Percentiles rank a stretch among this genome's conserved stretches.
Evolutionary conservation across 352 stramenopile genomes (phyloP).

Genomic region (Globisporangium echinulatum): DNA sequence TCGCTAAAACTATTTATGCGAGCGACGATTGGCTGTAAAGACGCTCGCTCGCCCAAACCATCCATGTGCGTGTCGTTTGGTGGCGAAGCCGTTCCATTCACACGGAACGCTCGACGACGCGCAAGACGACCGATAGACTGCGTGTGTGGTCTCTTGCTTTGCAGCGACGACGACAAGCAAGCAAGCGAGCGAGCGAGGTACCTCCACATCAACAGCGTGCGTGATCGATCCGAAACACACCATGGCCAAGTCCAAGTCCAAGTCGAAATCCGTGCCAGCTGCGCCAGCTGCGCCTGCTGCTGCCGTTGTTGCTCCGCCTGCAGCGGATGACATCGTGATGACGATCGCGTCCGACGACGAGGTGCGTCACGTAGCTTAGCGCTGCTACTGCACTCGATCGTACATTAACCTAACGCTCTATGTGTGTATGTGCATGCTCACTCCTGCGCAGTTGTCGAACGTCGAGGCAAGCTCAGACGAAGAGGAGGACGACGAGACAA

Average conservation of each 20-base stretch:
- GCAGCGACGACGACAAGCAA: not conserved
- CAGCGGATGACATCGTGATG: slow-evolving; percentile 77
- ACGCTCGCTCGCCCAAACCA: slow-evolving; percentile 11
- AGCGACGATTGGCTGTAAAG: slow-evolving; percentile 2
- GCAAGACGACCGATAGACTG: not conserved
- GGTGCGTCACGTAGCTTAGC: slow-evolving; percentile 12
- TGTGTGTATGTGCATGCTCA: not conserved
- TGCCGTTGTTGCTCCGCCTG: slow-evolving; percentile 9
- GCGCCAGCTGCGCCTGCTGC: not conserved
- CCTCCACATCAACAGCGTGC: not conserved
- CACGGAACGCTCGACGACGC: slow-evolving; percentile 2
- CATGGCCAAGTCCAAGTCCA: slow-evolving; percentile 30
- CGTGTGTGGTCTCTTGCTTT: no score
- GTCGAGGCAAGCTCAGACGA: slow-evolving; percentile 74
- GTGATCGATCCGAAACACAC: not conserved
- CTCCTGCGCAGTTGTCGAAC: slow-evolving; percentile 33
- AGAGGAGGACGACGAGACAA: slow-evolving; percentile 25
- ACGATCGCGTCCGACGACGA: slow-evolving; percentile 87
- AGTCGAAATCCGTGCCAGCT: not conserved
- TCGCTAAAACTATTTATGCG: not conserved
- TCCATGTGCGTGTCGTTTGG: slow-evolving; percentile 18
- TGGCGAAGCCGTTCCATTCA: slow-evolving; percentile 6
- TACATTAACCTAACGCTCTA: no score
- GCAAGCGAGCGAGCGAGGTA: not conserved
- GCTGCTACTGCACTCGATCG: not conserved